These are phyloP conservation scores for Microbotryum scabiosae DNA, from an alignment of 1,284 basidiomycete species.

Conservation along the genomic window DNA sequence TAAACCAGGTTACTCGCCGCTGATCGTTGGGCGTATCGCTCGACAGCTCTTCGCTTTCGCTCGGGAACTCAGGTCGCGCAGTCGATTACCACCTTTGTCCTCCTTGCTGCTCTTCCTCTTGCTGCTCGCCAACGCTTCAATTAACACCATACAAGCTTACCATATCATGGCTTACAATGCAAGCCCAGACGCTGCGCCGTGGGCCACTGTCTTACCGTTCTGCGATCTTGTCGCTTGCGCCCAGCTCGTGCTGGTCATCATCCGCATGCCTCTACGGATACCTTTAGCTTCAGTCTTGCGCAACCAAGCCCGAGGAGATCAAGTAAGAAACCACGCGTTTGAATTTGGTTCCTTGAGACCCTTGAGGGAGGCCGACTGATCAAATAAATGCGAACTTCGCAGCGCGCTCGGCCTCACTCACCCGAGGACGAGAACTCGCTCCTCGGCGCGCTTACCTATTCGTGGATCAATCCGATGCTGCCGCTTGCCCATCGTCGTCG, in stretches of 20 bases:
- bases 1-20: not conserved
- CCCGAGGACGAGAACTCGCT: slow-evolving; percentile 67
- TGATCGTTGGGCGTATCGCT: not conserved
- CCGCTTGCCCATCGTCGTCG: slow-evolving; percentile 6
- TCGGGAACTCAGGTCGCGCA: not conserved
- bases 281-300: slow-evolving; percentile 46
- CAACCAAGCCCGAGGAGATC: slow-evolving; percentile 45
- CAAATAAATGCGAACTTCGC: not conserved
- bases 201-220: slow-evolving; percentile 37
- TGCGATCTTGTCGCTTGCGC: slow-evolving; percentile 45
- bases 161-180: slow-evolving; percentile 38
- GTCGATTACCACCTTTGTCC: slow-evolving; percentile 45
- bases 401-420: slow-evolving; percentile 40
- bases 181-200: not conserved
- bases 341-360: too few relatives aligned
- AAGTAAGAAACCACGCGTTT: slow-evolving; percentile 40
- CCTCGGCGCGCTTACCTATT: slow-evolving; percentile 67
- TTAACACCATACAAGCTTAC: slow-evolving; percentile 48
- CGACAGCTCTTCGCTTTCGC: not conserved
- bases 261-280: slow-evolving; percentile 53
- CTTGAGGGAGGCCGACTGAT: too few relatives aligned
- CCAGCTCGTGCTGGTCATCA: slow-evolving; percentile 45
- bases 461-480: slow-evolving; percentile 64
- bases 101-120: slow-evolving; percentile 49
- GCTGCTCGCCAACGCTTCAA: slow-evolving; percentile 43